Evolutionary conservation across 345 rosid species (phyloP), one percentile per base, ranked within the genome.

Genomic region (Pistacia vera): DNA sequence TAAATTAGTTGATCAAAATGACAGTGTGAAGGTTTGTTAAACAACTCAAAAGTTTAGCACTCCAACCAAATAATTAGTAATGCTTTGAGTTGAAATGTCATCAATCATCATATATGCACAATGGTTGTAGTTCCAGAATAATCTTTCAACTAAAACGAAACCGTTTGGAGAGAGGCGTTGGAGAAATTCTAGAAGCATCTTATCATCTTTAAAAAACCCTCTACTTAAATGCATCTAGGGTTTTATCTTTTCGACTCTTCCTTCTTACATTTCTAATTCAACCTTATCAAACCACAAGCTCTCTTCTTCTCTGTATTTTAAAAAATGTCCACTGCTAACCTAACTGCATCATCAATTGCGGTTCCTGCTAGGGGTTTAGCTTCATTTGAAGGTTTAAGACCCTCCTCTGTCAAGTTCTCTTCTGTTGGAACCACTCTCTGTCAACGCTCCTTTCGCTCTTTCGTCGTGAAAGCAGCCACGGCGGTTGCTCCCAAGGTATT

Each of bases 401-500:
- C 92, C 69, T 87, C 93, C 2, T 76, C 72, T n/a, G 88, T 81
- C 36, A 87, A 86, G 85, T 81, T 91, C 68, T 73, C 90, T 36
- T 85, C 86, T 49, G 83, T 81, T 12, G 86, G 86, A n/a, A 62
- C 81, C 1, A 81, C 81, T 68, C 55, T 83, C 4, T 72, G 75
- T 30, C 89, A 68, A 25, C 79, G 88, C 74, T 79, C 87, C 14
- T 81, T 87, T 64, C 86, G 82, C 17, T 63, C 84, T 30, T 83
- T 93, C 71, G 91, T 93, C 72, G 93, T 93, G 12, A 89, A 81
- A 82, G 98, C 99, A 68, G 97, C 98, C 63, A 77, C 95, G 12
- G 88, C 84, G 2, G 97, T 96, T n/a, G 97, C 98, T 65, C 97
- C 99, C 17, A 96, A 93, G 97, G 99, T 96, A 63, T 52, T 62